A percentile compares a stretch with the other conserved stretches of the same genome.
phyloP scores from a whole-genome alignment of 225 moss, liverwort and hornwort species.

The Lunularia cruciata region DNA sequence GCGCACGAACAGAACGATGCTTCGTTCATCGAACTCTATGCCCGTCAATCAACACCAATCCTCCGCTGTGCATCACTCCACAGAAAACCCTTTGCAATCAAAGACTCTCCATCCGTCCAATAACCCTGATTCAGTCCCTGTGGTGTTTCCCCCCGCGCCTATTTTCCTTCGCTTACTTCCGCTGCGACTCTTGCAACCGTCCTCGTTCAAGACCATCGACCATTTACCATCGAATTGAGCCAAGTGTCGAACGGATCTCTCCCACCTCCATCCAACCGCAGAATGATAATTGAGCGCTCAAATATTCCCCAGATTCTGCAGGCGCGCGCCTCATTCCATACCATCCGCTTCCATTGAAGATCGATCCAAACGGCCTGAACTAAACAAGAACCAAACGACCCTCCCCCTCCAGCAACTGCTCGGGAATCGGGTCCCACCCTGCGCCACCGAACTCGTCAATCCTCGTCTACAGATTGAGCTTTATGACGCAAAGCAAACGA shows the following conservation, averaged over 20 bases:
- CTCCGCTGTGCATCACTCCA: background rate
- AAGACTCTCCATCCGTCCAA: background rate
- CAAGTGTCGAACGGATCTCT: slow-evolving; percentile 6
- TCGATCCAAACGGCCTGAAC: background rate
- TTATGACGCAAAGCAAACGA: background rate
- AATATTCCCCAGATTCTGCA: background rate
- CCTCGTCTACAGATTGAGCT: background rate
- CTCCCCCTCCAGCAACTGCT: too few species aligned
- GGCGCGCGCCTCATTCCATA: background rate
- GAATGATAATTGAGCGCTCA: background rate
- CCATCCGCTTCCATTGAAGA: background rate
- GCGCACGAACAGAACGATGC: background rate
- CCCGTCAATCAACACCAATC: background rate
- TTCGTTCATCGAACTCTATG: background rate
- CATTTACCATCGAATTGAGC: background rate
- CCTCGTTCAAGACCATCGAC: slow-evolving; percentile 8
- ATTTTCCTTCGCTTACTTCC: background rate
- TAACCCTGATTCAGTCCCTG: too few species aligned
- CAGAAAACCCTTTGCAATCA: background rate
- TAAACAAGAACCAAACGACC: background rate
- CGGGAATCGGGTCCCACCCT: background rate
- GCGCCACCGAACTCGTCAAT: background rate
- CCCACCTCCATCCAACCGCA: background rate
- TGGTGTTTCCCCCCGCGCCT: background rate
- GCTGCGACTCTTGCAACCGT: background rate